A percentile compares a stretch with the other conserved stretches of the same genome.
These are phyloP conservation scores for Psilocybe sp. DNA, from an alignment of 768 basidiomycete species.

Conservation along the genomic window DNA sequence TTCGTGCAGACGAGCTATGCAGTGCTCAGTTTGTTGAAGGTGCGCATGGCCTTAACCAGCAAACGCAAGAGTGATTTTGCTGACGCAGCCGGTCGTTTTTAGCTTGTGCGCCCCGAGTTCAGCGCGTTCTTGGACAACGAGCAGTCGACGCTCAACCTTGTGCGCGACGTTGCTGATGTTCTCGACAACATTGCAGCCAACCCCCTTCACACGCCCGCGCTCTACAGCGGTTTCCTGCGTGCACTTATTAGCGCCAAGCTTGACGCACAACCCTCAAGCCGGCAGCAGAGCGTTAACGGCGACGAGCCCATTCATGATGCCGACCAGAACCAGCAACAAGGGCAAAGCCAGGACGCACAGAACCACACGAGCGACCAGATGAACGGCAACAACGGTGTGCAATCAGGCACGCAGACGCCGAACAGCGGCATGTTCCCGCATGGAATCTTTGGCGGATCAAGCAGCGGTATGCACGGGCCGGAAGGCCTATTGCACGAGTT, in stretches of 20 bases:
- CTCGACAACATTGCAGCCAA: conserved; percentile 79
- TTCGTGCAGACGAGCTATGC: conserved; percentile 94
- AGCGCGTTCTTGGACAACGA: conserved; percentile 73
- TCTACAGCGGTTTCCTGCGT: conserved; percentile 83
- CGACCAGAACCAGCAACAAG: neutral
- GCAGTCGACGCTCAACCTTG: conserved; percentile 63
- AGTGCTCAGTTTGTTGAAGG: conserved; percentile 89
- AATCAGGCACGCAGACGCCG: neutral
- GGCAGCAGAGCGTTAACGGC: conserved; percentile 11
- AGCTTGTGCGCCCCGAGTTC: conserved; percentile 87
- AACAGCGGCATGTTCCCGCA: neutral
- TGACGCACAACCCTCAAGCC: conserved; percentile 15
- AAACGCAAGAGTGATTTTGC: neutral
- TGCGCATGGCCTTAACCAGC: conserved; percentile 27
- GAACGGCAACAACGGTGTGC: conserved; percentile 1
- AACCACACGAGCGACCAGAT: neutral
- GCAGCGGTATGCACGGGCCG: conserved; percentile 19
- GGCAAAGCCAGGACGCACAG: neutral
- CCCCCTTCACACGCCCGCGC: conserved; percentile 81
- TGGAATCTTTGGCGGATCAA: conserved; percentile 12
- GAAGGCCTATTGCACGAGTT: conserved; percentile 48
- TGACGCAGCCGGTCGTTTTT: conserved; percentile 6
- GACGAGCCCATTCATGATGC: conserved; percentile 13
- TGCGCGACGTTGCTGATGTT: conserved; percentile 77
- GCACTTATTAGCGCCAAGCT: conserved; percentile 65